Evolutionary conservation across 306 rosid genomes (phyloP).

Genomic region (Pyrus communis): DNA sequence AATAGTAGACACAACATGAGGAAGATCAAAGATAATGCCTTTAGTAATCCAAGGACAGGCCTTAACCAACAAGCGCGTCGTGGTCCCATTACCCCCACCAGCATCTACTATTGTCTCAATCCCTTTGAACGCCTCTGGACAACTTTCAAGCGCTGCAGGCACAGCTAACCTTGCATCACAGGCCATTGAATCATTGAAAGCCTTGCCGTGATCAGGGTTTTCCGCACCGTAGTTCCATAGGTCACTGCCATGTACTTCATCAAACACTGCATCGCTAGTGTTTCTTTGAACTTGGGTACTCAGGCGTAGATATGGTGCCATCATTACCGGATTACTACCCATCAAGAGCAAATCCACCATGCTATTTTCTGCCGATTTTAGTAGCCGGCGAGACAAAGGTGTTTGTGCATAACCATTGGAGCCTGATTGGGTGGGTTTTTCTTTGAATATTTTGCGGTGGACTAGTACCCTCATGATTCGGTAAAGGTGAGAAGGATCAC

Average conservation of each 20-base stretch:
- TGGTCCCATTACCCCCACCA: constrained; percentile 69
- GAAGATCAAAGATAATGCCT: constrained; percentile 64
- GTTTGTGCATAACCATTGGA: constrained; percentile 12
- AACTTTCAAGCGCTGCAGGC: constrained; percentile 24
- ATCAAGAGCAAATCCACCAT: constrained; percentile 20
- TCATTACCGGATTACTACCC: constrained; percentile 23
- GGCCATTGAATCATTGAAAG: constrained; percentile 66
- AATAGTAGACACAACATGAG: constrained; percentile 44
- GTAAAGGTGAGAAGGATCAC: constrained; percentile 21
- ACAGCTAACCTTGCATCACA: constrained; percentile 31
- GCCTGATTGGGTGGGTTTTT: not conserved
- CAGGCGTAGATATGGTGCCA: constrained; percentile 25
- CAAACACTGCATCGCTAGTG: constrained; percentile 21
- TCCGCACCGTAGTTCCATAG: constrained; percentile 33
- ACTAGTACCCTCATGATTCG: constrained; percentile 51
- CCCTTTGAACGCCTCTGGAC: constrained; percentile 40
- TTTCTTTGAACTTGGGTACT: constrained; percentile 7
- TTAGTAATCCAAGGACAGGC: constrained; percentile 35
- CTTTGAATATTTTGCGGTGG: constrained; percentile 36
- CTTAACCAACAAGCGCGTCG: constrained; percentile 19
- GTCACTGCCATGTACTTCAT: constrained; percentile 44
- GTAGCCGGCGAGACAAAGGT: constrained; percentile 24
- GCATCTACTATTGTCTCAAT: constrained; percentile 51
- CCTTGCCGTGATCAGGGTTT: constrained; percentile 22
- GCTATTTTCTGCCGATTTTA: constrained; percentile 5